Evolutionary conservation across 345 rosid species (phyloP).

Genomic region (Barbarea vulgaris): DNA sequence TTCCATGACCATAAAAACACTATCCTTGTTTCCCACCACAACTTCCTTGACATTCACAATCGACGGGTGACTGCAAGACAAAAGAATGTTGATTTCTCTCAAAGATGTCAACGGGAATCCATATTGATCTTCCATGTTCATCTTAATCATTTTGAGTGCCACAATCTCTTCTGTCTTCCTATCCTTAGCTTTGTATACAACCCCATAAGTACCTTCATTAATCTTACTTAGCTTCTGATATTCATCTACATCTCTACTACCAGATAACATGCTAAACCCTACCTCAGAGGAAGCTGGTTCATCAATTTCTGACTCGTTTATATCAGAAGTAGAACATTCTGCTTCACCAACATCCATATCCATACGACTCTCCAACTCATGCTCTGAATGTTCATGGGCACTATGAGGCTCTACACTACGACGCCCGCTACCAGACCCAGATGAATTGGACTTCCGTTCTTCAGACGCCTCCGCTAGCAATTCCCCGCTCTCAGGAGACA

Average conservation of each 20-base stretch:
- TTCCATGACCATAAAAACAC: conserved; percentile 92
- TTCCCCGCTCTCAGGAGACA: conserved; percentile 58
- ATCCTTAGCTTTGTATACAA: conserved; percentile 83
- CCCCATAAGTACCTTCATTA: conserved; percentile 89
- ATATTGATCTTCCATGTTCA: conserved; percentile 64
- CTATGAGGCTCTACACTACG: conserved; percentile 25
- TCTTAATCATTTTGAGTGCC: conserved; percentile 85
- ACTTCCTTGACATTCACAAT: conserved; percentile 86
- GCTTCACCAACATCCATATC: conserved; percentile 33
- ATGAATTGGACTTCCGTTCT: conserved; percentile 30
- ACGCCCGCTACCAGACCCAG: conserved; percentile 37
- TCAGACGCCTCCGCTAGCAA: conserved; percentile 39
- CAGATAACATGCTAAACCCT: conserved; percentile 58
- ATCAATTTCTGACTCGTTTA: conserved; percentile 37
- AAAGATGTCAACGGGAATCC: conserved; percentile 84
- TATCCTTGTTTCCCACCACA: conserved; percentile 62
- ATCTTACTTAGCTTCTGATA: conserved; percentile 75
- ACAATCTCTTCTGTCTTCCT: conserved; percentile 70
- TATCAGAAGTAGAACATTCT: conserved; percentile 22
- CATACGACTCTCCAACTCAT: conserved; percentile 38
- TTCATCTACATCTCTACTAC: conserved; percentile 73
- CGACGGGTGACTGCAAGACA: conserved; percentile 68
- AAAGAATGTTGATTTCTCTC: conserved; percentile 85
- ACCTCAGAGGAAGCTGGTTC: conserved; percentile 38
- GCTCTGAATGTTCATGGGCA: conserved; percentile 35